Conservation (phyloP, 352 stramenopile genomes). For the Pythium guiyangense region DNA sequence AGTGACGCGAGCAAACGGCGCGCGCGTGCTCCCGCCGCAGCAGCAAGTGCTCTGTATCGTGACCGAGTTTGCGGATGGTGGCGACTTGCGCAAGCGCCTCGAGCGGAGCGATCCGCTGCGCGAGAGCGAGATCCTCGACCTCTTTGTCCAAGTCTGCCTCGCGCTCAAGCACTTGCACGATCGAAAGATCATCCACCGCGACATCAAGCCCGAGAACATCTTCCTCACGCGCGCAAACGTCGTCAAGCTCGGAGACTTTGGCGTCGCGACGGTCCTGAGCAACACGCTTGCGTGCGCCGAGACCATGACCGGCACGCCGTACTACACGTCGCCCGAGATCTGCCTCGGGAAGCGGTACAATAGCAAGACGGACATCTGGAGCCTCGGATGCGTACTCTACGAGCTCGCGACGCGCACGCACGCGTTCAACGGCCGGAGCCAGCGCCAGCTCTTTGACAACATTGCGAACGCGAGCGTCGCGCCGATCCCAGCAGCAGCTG, state of each 20-base stretch:
- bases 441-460: conserved; percentile 76
- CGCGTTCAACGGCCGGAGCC: conserved; percentile 84
- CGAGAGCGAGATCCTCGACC: conserved; percentile 41
- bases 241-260: conserved; percentile 78
- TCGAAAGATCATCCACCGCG: conserved; percentile 83
- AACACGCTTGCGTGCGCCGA: conserved; percentile 68
- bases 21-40: not conserved
- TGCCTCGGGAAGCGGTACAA: conserved; percentile 91
- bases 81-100: conserved; percentile 61
- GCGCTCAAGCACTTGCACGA: conserved; percentile 78
- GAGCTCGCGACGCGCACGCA: conserved; percentile 88
- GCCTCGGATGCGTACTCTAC: conserved; percentile 91
- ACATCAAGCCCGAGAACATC: conserved; percentile 87
- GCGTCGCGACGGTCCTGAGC: conserved; percentile 68
- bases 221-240: conserved; percentile 66
- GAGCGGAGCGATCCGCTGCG: conserved; percentile 21
- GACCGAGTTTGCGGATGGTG: conserved; percentile 78
- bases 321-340: conserved; percentile 94
- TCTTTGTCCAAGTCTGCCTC: conserved; percentile 71
- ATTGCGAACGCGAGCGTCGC: conserved; percentile 35
- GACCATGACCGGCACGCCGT: conserved; percentile 78
- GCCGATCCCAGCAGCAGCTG: conserved; percentile 13
- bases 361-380: conserved; percentile 93
- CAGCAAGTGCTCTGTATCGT: conserved; percentile 72
- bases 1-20: conserved; percentile 5